Percentiles rank a stretch among this genome's conserved stretches.
Evolutionary conservation across 495 filamentous ascomycete species (phyloP).

Genomic region (Penicillium flavigenum): DNA sequence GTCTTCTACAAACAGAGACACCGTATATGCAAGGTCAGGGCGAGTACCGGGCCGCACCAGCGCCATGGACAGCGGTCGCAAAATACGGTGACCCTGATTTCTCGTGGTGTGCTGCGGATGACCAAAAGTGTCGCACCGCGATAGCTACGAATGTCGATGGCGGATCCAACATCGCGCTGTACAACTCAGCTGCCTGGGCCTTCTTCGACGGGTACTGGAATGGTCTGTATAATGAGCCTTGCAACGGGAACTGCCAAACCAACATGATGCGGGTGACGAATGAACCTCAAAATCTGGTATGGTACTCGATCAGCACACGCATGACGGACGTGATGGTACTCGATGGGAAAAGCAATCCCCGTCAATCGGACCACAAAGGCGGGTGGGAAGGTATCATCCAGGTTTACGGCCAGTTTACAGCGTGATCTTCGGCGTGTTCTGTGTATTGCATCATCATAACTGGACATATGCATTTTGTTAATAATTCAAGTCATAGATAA

Average conservation of each 20-base stretch:
- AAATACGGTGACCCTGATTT: conserved; percentile 47
- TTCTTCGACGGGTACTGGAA: conserved; percentile 49
- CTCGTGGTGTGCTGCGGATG: conserved; percentile 33
- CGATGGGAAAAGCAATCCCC: conserved; percentile 31
- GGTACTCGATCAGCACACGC: conserved; percentile 46
- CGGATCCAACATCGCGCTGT: conserved; percentile 52
- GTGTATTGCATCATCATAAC: conserved; percentile 9
- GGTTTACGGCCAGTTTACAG: conserved; percentile 34
- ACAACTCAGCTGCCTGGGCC: conserved; percentile 54
- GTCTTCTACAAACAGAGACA: conserved; percentile 45
- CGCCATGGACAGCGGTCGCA: conserved; percentile 40
- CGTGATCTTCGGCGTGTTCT: conserved; percentile 4
- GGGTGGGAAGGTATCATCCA: conserved; percentile 58
- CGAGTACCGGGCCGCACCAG: conserved; percentile 36
- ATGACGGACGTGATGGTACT: conserved; percentile 44
- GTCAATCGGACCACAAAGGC: conserved; percentile 46
- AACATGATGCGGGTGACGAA: conserved; percentile 44
- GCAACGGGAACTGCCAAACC: conserved; percentile 41
- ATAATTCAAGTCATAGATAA: neutral
- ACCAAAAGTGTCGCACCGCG: conserved; percentile 43
- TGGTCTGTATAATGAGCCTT: conserved; percentile 34
- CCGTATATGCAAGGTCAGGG: conserved; percentile 49
- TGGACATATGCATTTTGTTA: conserved; percentile 14
- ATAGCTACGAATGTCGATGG: conserved; percentile 38
- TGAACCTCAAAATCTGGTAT: conserved; percentile 34